These are phyloP conservation scores for Solanum hybrid DNA, from an alignment of 305 asterid genomes.

Conservation along the genomic window DNA sequence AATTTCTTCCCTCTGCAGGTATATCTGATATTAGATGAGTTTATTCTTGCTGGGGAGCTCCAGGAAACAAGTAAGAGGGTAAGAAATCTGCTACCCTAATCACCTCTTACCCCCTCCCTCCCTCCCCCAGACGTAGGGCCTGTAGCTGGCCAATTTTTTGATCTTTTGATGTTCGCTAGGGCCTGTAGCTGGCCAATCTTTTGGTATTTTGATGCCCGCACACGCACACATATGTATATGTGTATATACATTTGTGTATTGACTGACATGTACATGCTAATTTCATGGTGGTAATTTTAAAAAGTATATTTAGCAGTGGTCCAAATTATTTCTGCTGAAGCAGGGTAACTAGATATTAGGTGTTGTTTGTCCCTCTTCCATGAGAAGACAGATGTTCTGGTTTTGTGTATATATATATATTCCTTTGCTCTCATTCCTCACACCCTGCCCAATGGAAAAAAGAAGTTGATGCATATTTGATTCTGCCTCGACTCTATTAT, in stretches of 20 bases:
- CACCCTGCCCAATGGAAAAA: background rate
- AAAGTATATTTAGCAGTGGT: background rate
- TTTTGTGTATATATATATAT: background rate
- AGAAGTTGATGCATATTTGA: background rate
- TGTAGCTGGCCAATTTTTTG: background rate
- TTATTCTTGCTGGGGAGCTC: slow-evolving; percentile 94
- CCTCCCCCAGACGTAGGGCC: background rate
- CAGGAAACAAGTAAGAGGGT: slow-evolving; percentile 98
- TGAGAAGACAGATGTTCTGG: background rate
- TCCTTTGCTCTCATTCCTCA: background rate
- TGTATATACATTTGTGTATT: background rate
- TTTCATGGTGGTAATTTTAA: background rate
- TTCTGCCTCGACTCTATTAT: background rate
- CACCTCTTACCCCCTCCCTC: background rate
- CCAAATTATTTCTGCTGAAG: background rate
- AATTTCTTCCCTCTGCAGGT: slow-evolving; percentile 33
- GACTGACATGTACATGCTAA: background rate
- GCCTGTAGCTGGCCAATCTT: background rate
- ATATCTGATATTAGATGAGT: slow-evolving; percentile 87
- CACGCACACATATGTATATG: background rate
- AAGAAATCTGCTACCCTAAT: slow-evolving; percentile 1
- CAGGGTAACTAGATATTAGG: background rate
- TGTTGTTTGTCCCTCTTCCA: background rate
- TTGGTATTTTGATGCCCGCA: background rate
- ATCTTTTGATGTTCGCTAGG: background rate